Conservation (phyloP, 2,329 filamentous ascomycete genomes). For the Orbilia brochopaga region DNA sequence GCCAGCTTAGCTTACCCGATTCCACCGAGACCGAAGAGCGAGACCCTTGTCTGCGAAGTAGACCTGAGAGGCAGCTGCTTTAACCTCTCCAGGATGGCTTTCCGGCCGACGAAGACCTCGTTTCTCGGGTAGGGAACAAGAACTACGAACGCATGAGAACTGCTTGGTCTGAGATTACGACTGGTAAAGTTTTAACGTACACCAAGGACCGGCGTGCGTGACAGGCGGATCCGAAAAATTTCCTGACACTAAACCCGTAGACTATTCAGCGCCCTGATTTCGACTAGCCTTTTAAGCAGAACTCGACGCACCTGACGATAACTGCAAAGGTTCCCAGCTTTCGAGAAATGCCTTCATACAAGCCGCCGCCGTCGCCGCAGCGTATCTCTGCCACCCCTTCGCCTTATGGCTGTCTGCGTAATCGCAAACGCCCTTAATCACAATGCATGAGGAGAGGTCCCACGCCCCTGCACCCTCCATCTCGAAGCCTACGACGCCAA, state of each 20-base stretch:
- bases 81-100: background rate
- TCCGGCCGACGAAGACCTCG: background rate
- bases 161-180: background rate
- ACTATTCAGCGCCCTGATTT: background rate
- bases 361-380: conserved; percentile 55
- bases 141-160: background rate
- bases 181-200: background rate
- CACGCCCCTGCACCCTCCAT: conserved; percentile 56
- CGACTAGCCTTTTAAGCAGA: background rate
- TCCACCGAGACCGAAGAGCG: background rate
- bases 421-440: conserved; percentile 57
- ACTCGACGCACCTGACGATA: background rate
- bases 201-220: background rate
- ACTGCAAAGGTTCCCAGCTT: conserved; percentile 7
- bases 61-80: background rate
- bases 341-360: conserved; percentile 54
- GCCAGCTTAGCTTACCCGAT: background rate
- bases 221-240: background rate
- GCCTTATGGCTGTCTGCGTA: conserved; percentile 57
- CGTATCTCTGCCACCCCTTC: conserved; percentile 56
- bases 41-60: background rate
- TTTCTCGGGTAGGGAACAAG: conserved; percentile 3
- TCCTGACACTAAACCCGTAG: background rate
- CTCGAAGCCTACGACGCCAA: conserved; percentile 55
- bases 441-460: conserved; percentile 53